Conservation (phyloP, 345 rosid genomes). For the Populus simonii region DNA sequence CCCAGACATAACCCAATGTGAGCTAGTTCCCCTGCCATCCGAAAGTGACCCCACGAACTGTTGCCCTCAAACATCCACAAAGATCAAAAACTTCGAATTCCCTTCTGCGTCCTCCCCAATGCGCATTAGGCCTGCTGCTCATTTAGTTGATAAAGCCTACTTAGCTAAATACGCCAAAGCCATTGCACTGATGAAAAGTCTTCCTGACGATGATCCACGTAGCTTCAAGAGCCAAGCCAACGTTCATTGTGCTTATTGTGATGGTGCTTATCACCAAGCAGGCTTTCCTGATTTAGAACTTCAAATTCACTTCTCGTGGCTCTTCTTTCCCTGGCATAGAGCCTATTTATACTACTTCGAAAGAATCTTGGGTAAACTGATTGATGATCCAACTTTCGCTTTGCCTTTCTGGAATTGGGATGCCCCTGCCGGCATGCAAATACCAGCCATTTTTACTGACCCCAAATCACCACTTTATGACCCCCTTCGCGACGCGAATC, state of each 20-base stretch:
- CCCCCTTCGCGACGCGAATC: conserved; percentile 30
- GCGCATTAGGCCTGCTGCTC: conserved; percentile 49
- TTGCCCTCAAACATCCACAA: conserved; percentile 49
- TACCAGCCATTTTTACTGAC: conserved; percentile 45
- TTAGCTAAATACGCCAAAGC: conserved; percentile 46
- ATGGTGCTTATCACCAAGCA: conserved; percentile 53
- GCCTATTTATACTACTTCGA: conserved; percentile 52
- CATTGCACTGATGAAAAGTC: conserved; percentile 52
- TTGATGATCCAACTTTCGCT: conserved; percentile 54
- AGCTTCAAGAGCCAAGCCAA: conserved; percentile 54
- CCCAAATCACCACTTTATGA: conserved; percentile 46
- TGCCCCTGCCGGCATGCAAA: conserved; percentile 49
- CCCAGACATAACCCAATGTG: conserved; percentile 36
- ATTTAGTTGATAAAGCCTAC: conserved; percentile 32
- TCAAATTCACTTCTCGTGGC: conserved; percentile 58
- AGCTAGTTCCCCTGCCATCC: conserved; percentile 34
- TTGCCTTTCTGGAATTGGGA: conserved; percentile 71
- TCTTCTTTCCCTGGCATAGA: conserved; percentile 62
- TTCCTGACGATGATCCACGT: conserved; percentile 56
- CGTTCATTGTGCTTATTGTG: conserved; percentile 62
- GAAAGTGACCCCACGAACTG: conserved; percentile 35
- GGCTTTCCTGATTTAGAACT: conserved; percentile 50
- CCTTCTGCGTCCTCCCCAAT: conserved; percentile 22
- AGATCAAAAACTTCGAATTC: conserved; percentile 40
- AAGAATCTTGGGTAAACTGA: conserved; percentile 49